Evolutionary conservation across 2,329 filamentous ascomycete genomes (phyloP).

Genomic region (Epichloe sibirici): DNA sequence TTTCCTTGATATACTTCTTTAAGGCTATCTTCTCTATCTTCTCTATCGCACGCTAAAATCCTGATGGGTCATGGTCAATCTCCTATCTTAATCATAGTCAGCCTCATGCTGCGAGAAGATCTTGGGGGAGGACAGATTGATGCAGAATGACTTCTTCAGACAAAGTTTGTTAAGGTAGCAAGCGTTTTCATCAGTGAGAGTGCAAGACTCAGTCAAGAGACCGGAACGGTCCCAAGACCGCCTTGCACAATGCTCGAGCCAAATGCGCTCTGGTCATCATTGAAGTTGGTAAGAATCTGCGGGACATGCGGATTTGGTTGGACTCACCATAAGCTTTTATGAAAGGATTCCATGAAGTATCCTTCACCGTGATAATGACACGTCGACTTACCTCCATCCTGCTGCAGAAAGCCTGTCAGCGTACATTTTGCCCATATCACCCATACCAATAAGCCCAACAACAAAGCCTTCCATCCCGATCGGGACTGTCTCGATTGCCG

Average conservation of each 20-base stretch:
- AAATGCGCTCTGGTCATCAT: conserved; percentile 99
- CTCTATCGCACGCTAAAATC: conserved; percentile 86
- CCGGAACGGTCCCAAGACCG: conserved; percentile 63
- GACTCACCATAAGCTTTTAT: not conserved
- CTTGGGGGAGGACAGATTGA: not conserved
- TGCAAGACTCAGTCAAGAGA: conserved; percentile 43
- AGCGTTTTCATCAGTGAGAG: conserved; percentile 97
- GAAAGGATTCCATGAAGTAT: too few relatives aligned
- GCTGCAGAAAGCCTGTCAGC: conserved; percentile 76
- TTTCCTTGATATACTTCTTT: conserved; percentile 70
- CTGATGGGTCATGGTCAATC: conserved; percentile 35
- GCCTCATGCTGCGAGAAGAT: not conserved
- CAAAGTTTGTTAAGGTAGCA: conserved; percentile 81
- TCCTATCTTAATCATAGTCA: conserved; percentile 3
- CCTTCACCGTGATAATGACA: not conserved
- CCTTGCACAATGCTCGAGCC: conserved; percentile 88
- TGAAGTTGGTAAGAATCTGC: conserved; percentile 17
- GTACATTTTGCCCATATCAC: conserved; percentile 99
- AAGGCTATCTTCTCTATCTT: conserved; percentile 75
- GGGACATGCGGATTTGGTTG: not conserved
- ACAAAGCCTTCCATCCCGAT: conserved; percentile 54
- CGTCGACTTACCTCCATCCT: conserved; percentile 71
- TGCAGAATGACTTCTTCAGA: conserved; percentile 53
- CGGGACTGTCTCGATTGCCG: conserved; percentile 18
- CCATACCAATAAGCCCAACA: conserved; percentile 96